A percentile compares a stretch with the other conserved stretches of the same genome.
Conservation (phyloP, 2,329 filamentous ascomycete genomes). For the Neonectria coccinea region DNA sequence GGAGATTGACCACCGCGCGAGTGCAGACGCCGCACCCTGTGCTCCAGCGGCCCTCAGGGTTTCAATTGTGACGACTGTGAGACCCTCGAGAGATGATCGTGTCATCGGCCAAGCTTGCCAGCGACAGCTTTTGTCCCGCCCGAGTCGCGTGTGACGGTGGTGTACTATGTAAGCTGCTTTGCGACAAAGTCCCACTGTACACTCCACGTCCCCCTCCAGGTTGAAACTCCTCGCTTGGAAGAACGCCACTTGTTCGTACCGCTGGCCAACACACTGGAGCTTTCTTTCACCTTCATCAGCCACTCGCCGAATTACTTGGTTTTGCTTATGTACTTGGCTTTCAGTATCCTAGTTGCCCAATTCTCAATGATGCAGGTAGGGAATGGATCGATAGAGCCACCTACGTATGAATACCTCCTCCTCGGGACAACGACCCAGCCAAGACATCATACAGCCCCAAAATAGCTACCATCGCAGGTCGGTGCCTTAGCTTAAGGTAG, state of each 20-base stretch:
- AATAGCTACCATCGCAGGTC: too few relatives aligned
- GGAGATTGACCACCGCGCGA: conserved; percentile 21
- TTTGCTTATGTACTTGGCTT: neutral
- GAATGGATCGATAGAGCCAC: conserved; percentile 5
- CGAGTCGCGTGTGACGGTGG: too few relatives aligned
- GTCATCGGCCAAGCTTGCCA: conserved; percentile 22
- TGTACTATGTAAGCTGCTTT: too few relatives aligned
- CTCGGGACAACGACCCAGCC: too few relatives aligned
- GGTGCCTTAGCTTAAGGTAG: too few relatives aligned
- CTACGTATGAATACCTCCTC: neutral
- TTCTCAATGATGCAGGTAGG: conserved; percentile 4
- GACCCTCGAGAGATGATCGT: conserved; percentile 9
- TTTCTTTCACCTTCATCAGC: conserved; percentile 1
- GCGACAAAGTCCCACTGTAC: neutral
- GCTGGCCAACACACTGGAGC: neutral
- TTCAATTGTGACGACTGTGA: too few relatives aligned
- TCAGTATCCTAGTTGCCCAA: neutral
- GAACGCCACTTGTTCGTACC: conserved; percentile 13
- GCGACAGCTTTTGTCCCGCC: too few relatives aligned
- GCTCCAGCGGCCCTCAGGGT: neutral
- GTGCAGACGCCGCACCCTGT: neutral
- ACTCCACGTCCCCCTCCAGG: neutral
- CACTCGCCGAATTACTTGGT: neutral
- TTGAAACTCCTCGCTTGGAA: conserved; percentile 9
- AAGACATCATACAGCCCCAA: too few relatives aligned